Conservation (phyloP, 371 early-diverging fungal genomes). For the Haplosporangium sp. region DNA sequence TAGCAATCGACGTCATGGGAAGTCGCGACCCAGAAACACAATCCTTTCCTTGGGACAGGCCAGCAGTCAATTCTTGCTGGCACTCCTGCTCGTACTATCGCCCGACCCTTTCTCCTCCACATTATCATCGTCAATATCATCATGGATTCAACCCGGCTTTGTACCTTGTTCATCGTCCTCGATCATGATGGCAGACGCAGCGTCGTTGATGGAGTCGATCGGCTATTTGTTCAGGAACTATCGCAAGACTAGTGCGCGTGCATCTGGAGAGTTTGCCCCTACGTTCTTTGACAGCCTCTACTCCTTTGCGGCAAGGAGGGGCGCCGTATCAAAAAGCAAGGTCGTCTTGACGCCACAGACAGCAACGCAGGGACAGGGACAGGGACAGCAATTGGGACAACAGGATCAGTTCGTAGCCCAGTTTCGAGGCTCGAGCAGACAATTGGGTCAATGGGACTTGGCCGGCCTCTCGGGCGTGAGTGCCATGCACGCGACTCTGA, state of each 20-base stretch:
- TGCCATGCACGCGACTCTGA: slow-evolving; percentile 52
- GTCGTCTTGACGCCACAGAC: background rate
- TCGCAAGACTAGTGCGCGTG: background rate
- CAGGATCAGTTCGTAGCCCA: background rate
- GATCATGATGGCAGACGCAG: slow-evolving; percentile 26
- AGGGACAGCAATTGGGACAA: too few relatives aligned
- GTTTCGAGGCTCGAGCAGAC: slow-evolving; percentile 27
- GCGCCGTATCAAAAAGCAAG: background rate
- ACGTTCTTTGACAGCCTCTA: slow-evolving; percentile 21
- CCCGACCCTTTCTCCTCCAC: slow-evolving; percentile 8
- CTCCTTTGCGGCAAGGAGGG: slow-evolving; percentile 18
- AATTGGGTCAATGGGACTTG: slow-evolving; percentile 53
- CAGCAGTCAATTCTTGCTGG: slow-evolving; percentile 23
- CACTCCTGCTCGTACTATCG: slow-evolving; percentile 26
- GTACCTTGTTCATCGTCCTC: slow-evolving; percentile 7
- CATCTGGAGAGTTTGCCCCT: background rate
- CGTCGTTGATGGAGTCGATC: slow-evolving; percentile 25
- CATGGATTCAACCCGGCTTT: slow-evolving; percentile 10
- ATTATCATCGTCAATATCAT: background rate
- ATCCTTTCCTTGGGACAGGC: slow-evolving; percentile 16
- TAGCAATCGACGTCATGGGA: background rate
- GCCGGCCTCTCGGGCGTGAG: slow-evolving; percentile 52
- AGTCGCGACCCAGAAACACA: background rate
- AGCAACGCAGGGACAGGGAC: too few relatives aligned
- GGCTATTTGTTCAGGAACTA: slow-evolving; percentile 12